phyloP scores from a whole-genome alignment of 73 alveolate genomes.

The Tetrahymena thermophila region DNA sequence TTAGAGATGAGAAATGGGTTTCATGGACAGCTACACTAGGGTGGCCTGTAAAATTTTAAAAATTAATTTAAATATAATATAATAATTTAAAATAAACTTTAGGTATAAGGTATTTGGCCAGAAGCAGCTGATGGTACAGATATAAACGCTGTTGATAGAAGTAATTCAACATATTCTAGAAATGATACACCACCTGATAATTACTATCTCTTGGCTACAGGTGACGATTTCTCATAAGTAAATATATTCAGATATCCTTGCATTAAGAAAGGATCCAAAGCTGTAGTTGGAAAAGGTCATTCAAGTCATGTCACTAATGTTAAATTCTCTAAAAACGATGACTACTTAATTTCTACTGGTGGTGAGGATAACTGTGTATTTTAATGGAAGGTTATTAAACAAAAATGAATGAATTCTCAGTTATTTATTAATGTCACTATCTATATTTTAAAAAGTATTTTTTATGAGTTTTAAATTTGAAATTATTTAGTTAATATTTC shows the following conservation, averaged over 20 bases:
- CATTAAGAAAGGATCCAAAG: slow-evolving; percentile 56
- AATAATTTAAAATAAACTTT: background rate
- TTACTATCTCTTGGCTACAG: slow-evolving; percentile 75
- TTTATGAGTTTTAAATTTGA: background rate
- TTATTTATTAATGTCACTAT: background rate
- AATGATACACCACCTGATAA: slow-evolving; percentile 42
- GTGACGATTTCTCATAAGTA: slow-evolving; percentile 82
- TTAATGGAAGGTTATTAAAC: slow-evolving; percentile 72
- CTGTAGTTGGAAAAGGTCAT: slow-evolving; percentile 69
- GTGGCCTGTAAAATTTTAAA: slow-evolving; percentile 70
- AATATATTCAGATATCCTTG: slow-evolving; percentile 87
- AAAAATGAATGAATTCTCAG: background rate
- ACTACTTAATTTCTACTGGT: slow-evolving; percentile 76
- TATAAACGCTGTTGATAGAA: slow-evolving; percentile 82
- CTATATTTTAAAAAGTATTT: background rate
- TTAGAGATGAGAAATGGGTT: slow-evolving; percentile 79
- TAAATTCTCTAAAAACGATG: slow-evolving; percentile 77
- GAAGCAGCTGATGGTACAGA: slow-evolving; percentile 77
- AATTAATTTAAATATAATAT: background rate
- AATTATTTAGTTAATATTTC: too few relatives aligned
- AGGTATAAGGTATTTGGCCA: slow-evolving; percentile 87
- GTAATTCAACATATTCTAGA: slow-evolving; percentile 30
- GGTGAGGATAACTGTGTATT: slow-evolving; percentile 94
- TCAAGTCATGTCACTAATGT: slow-evolving; percentile 83
- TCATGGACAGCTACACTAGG: slow-evolving; percentile 85